These are phyloP conservation scores for Tylopilus vinaceipallidus DNA, from an alignment of 768 basidiomycete genomes.

Conservation along the genomic window DNA sequence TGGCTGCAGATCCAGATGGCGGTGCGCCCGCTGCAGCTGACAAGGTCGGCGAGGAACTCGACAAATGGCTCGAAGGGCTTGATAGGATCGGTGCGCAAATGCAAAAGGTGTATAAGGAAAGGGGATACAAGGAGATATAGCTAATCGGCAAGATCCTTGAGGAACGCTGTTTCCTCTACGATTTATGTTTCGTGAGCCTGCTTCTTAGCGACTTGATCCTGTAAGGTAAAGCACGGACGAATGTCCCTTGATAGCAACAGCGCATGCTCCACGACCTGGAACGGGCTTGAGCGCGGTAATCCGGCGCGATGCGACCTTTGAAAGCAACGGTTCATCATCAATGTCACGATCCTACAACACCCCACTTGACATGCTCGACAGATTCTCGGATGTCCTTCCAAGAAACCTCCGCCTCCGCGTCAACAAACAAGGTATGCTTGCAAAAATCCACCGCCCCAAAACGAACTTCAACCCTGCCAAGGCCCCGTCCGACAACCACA, in stretches of 20 bases:
- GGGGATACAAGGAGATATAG: conserved; percentile 46
- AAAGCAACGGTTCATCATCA: neutral
- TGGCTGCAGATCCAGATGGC: conserved; percentile 61
- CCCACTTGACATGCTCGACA: neutral
- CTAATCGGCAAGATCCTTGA: too few relatives aligned
- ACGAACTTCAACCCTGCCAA: too few relatives aligned
- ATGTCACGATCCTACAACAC: neutral
- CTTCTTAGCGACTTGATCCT: too few relatives aligned
- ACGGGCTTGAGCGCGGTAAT: too few relatives aligned
- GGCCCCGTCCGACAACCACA: too few relatives aligned
- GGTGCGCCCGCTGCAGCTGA: conserved; percentile 41
- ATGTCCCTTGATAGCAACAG: neutral
- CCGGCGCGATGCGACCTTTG: neutral
- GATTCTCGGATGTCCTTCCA: neutral
- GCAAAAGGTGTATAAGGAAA: conserved; percentile 52
- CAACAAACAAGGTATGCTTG: too few relatives aligned
- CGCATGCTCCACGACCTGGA: neutral
- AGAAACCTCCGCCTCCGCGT: neutral
- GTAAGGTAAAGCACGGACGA: neutral
- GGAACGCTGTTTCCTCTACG: too few relatives aligned
- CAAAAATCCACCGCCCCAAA: too few relatives aligned
- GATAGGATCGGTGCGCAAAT: conserved; percentile 51
- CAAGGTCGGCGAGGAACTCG: conserved; percentile 52
- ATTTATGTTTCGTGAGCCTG: too few relatives aligned
- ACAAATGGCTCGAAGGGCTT: conserved; percentile 60